Conservation (phyloP, 2,329 filamentous ascomycete species). For the Neonectria coccinea region DNA sequence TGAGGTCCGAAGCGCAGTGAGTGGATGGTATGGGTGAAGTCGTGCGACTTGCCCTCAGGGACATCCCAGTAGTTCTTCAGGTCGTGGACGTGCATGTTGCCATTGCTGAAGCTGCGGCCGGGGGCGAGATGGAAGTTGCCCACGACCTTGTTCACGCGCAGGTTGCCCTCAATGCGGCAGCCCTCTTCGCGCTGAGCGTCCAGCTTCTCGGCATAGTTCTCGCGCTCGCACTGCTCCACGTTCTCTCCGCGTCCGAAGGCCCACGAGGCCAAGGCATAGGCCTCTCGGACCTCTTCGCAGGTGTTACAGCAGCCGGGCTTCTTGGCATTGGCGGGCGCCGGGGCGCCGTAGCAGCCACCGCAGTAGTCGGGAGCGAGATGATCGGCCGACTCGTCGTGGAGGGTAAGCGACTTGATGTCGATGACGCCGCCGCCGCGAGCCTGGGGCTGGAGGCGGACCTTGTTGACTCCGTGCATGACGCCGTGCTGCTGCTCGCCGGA, state of each 20-base stretch:
- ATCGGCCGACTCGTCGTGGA: conserved; percentile 73
- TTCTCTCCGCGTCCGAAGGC: conserved; percentile 92
- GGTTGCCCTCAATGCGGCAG: conserved; percentile 90
- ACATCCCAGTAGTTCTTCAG: conserved; percentile 93
- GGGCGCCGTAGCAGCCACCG: conserved; percentile 90
- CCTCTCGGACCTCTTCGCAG: conserved; percentile 95
- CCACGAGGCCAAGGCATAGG: conserved; percentile 90
- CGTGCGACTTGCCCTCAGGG: conserved; percentile 76
- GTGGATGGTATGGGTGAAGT: conserved; percentile 91
- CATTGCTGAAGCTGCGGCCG: conserved; percentile 94
- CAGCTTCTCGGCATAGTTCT: conserved; percentile 91
- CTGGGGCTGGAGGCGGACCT: conserved; percentile 81
- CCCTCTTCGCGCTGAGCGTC: conserved; percentile 91
- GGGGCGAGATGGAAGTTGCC: conserved; percentile 99
- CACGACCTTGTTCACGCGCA: conserved; percentile 97
- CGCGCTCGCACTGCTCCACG: conserved; percentile 94
- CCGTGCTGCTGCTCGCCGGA: conserved; percentile 97
- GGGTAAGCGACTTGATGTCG: conserved; percentile 74
- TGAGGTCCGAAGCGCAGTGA: conserved; percentile 92
- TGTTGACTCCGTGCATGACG: conserved; percentile 91
- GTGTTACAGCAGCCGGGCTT: conserved; percentile 97
- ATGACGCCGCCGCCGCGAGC: conserved; percentile 82
- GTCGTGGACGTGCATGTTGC: conserved; percentile 98
- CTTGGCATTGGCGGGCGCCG: conserved; percentile 73
- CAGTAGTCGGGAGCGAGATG: conserved; percentile 95